These are phyloP conservation scores for Leccinum sublutescens DNA, from an alignment of 768 basidiomycete genomes.

Conservation along the genomic window DNA sequence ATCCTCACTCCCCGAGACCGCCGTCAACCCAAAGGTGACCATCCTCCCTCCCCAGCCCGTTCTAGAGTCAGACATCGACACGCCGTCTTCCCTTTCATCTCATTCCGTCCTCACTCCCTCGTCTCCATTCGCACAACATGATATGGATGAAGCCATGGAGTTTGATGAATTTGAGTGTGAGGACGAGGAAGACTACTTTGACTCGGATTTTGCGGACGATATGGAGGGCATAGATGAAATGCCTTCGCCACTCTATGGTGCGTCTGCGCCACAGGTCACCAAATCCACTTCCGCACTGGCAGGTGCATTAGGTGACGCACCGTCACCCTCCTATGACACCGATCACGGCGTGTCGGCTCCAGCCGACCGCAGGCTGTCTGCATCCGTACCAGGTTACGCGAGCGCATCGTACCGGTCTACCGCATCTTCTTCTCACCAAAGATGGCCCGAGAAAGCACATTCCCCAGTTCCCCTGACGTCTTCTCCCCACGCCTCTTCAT, in stretches of 20 bases:
- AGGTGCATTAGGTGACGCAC: conserved; percentile 30
- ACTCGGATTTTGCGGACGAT: conserved; percentile 34
- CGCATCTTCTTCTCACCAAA: conserved; percentile 9
- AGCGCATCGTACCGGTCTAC: conserved; percentile 22
- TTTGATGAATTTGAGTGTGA: conserved; percentile 34
- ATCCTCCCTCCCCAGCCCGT: conserved; percentile 24
- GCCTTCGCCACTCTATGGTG: conserved; percentile 21
- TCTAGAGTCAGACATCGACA: conserved; percentile 28
- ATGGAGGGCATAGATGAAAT: conserved; percentile 31
- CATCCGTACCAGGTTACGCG: conserved; percentile 32
- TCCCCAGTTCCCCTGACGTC: conserved; percentile 9
- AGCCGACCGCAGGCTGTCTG: conserved; percentile 31
- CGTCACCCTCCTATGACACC: conserved; percentile 12
- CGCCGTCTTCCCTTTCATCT: conserved; percentile 33
- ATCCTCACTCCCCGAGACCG: conserved; percentile 12
- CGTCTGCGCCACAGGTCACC: conserved; percentile 22
- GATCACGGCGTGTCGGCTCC: conserved; percentile 10
- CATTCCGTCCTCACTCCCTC: conserved; percentile 32
- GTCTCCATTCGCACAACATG: conserved; percentile 28
- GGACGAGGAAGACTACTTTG: conserved; percentile 31
- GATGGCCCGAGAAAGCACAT: conserved; percentile 17
- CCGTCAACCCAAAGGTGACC: conserved; percentile 30
- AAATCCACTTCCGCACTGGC: conserved; percentile 34
- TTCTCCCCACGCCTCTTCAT: conserved; percentile 10
- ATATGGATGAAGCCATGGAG: conserved; percentile 22